A percentile compares a stretch with the other conserved stretches of the same genome.
phyloP scores from a whole-genome alignment of 1,284 basidiomycete genomes.

The Cryptococcus wingfieldii region DNA sequence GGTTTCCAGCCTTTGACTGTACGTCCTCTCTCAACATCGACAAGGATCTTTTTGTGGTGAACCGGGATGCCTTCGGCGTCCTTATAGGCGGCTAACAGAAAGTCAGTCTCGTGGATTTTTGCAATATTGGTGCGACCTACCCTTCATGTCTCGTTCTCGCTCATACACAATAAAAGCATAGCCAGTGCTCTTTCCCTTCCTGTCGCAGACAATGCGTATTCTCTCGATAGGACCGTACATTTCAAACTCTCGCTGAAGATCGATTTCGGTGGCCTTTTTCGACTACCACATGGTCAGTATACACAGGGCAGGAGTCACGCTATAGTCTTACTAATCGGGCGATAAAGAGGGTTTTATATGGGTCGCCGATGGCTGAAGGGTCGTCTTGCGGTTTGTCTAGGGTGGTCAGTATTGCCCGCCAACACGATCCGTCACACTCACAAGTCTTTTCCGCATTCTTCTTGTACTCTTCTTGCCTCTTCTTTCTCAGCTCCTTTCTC shows the following conservation, averaged over 20 bases:
- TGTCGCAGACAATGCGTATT: slow-evolving; percentile 84
- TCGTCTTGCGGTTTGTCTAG: slow-evolving; percentile 84
- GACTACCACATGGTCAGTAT: slow-evolving; percentile 51
- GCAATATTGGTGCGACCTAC: slow-evolving; percentile 48
- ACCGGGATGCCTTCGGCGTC: slow-evolving; percentile 97
- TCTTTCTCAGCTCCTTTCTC: slow-evolving; percentile 71
- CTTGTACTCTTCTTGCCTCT: slow-evolving; percentile 72
- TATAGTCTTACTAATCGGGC: slow-evolving; percentile 67
- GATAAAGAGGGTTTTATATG: slow-evolving; percentile 98
- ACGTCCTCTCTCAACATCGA: slow-evolving; percentile 95
- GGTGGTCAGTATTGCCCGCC: slow-evolving; percentile 36
- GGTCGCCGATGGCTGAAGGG: slow-evolving; percentile 88
- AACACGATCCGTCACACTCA: slow-evolving; percentile 50
- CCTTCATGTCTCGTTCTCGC: slow-evolving; percentile 98
- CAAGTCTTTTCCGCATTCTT: slow-evolving; percentile 76
- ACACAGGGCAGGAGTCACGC: neutral
- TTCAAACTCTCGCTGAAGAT: slow-evolving; percentile 91
- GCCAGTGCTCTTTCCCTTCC: slow-evolving; percentile 77
- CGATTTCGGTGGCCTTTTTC: slow-evolving; percentile 82
- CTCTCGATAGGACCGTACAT: slow-evolving; percentile 90
- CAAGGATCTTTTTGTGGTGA: slow-evolving; percentile 88
- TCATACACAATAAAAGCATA: slow-evolving; percentile 99
- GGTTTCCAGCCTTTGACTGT: slow-evolving; percentile 99
- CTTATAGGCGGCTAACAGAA: slow-evolving; percentile 82
- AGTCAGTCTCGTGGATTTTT: neutral